These are phyloP conservation scores for Silene uniflora DNA, from an alignment of 148 eudicot genomes.

Conservation along the genomic window DNA sequence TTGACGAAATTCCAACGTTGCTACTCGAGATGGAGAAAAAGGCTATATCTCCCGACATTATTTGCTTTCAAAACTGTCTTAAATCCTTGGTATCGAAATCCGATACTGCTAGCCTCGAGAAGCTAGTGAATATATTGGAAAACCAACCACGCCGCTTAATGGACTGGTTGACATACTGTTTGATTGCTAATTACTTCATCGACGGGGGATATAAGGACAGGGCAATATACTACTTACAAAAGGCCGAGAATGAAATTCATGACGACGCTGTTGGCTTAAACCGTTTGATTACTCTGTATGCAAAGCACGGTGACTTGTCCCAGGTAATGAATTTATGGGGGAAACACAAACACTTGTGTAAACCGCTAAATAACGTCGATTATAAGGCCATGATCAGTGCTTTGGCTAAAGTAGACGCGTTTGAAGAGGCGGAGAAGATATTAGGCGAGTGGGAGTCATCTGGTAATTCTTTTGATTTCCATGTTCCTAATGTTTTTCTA, in stretches of 20 bases:
- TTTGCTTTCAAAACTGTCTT: conserved; percentile 43
- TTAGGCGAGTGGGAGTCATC: conserved; percentile 53
- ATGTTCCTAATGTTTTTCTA: conserved; percentile 43
- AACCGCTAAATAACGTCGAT: conserved; percentile 39
- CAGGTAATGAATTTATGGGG: conserved; percentile 46
- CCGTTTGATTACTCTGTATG: conserved; percentile 25
- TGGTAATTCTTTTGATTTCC: conserved; percentile 41
- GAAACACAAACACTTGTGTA: conserved; percentile 31
- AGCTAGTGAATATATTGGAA: conserved; percentile 42
- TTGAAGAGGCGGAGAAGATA: conserved; percentile 37
- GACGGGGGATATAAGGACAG: conserved; percentile 39
- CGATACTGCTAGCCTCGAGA: conserved; percentile 40
- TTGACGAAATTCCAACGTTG: conserved; percentile 38
- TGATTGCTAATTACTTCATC: conserved; percentile 33
- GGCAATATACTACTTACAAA: conserved; percentile 38
- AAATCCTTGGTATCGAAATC: conserved; percentile 34
- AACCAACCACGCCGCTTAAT: conserved; percentile 21
- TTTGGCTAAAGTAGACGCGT: conserved; percentile 41
- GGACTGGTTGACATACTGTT: conserved; percentile 41
- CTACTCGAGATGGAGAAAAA: conserved; percentile 40
- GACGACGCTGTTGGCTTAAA: conserved; percentile 26
- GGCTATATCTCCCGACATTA: conserved; percentile 37
- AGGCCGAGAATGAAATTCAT: conserved; percentile 30
- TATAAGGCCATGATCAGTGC: conserved; percentile 42
- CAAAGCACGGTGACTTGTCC: conserved; percentile 34